Conservation (phyloP, 2,329 filamentous ascomycete species). For the Chrysosphaeria jannelii region DNA sequence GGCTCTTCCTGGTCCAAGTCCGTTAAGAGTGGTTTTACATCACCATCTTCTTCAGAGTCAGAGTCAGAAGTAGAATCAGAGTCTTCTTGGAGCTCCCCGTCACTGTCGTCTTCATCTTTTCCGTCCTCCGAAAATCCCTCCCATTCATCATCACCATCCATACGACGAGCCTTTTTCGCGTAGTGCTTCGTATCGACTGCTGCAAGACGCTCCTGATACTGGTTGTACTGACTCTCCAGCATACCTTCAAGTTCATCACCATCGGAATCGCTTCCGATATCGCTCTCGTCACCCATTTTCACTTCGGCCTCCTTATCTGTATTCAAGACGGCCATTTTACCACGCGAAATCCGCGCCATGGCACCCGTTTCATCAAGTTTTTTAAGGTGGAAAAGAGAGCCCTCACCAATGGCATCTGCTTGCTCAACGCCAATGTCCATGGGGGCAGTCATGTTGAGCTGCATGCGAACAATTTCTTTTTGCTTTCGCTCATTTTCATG, state of each 20-base stretch:
- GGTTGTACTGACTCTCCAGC: slow-evolving; percentile 63
- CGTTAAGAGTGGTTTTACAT: slow-evolving; percentile 23
- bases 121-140: slow-evolving; percentile 43
- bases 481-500: slow-evolving; percentile 84
- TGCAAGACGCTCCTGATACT: slow-evolving; percentile 54
- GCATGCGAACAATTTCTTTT: slow-evolving; percentile 83
- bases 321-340: slow-evolving; percentile 40
- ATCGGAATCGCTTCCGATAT: slow-evolving; percentile 23
- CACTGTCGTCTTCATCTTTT: slow-evolving; percentile 23
- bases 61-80: too few species aligned
- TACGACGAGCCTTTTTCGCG: slow-evolving; percentile 62
- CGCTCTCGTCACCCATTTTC: slow-evolving; percentile 30
- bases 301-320: slow-evolving; percentile 12
- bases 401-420: slow-evolving; percentile 43
- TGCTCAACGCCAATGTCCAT: slow-evolving; percentile 91
- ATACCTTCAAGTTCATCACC: slow-evolving; percentile 40
- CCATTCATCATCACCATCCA: slow-evolving; percentile 69
- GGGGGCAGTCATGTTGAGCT: slow-evolving; percentile 86
- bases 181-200: slow-evolving; percentile 62
- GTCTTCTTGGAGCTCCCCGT: slow-evolving; percentile 23
- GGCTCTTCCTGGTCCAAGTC: slow-evolving; percentile 25
- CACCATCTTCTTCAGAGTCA: slow-evolving; percentile 23
- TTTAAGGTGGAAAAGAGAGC: slow-evolving; percentile 67
- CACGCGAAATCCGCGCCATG: slow-evolving; percentile 36
- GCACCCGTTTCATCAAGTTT: slow-evolving; percentile 47